phyloP scores from a whole-genome alignment of 768 basidiomycete genomes.

The Clathrus columnatus region DNA sequence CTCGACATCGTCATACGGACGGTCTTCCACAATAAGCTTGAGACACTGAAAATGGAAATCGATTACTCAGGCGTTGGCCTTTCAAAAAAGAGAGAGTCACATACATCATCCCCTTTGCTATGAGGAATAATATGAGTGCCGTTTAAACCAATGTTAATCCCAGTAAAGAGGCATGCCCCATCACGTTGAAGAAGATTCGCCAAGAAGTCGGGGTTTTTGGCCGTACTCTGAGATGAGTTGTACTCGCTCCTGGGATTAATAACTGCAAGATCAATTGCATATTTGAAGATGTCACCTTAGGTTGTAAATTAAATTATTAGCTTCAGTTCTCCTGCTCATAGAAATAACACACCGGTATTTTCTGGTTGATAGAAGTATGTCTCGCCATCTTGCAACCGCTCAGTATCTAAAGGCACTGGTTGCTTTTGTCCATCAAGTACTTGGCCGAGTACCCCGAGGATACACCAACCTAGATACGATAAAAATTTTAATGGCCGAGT shows the following conservation, averaged over 20 bases:
- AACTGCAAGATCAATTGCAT: background rate
- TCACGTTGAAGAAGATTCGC: background rate
- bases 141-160: background rate
- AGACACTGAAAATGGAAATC: too few species aligned
- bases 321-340: background rate
- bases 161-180: background rate
- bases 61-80: too few species aligned
- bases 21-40: background rate
- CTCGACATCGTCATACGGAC: background rate
- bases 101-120: background rate
- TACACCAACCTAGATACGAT: constrained; percentile 18
- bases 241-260: background rate
- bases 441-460: constrained; percentile 15
- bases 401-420: background rate
- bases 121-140: background rate
- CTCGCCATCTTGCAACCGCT: background rate
- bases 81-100: background rate
- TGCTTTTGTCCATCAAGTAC: background rate
- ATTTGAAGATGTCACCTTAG: background rate
- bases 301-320: background rate
- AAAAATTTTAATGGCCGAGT: constrained; percentile 17
- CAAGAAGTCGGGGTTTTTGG: background rate
- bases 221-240: background rate
- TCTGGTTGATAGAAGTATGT: background rate
- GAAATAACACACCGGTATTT: background rate